Evolutionary conservation across 2,329 filamentous ascomycete species (phyloP), one percentile per base, ranked within the genome.

Genomic region (Pseudogymnoascus sp.): DNA sequence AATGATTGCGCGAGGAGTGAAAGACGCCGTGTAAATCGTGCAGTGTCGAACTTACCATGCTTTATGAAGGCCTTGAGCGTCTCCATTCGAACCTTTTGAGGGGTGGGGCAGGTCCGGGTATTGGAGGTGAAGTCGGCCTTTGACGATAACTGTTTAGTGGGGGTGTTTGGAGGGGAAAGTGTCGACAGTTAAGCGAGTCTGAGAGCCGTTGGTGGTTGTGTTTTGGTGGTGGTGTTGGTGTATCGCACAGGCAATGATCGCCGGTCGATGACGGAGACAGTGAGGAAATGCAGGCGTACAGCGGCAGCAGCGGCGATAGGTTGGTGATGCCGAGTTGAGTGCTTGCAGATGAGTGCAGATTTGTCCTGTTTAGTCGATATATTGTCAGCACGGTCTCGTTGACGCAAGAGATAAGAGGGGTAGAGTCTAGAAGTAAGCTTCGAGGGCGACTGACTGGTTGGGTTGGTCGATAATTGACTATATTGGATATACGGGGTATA

Each of bases 41-140:
- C 31, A 31, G 27, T 31, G 27, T 33, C 27, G 31, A 59, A 59
- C 55, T 36, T 15, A 59, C 55, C 55, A 59, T 59, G 55, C 36
- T 59, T 59, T 59, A 59, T 59, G 55, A 59, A 59, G 36, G 55
- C 55, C 55, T 59, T 59, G 36, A 59, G 55, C 31, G 55, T 59
- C 55, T 59, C 55, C 55, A 59, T 59, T 36, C 36, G 31, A 36
- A 59, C 55, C 55, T 36, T 58, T 59, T 25, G 55, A 13, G 36
- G 33, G 58, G 33, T 36, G 33, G 58, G 36, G 33, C 33, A 36
- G 33, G 58, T 36, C 33, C 33, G 58, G 58, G 36, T 59, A 39
- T 21, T 36, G 58, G 36, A 59, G 45, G 27, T 52, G 33, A 42
- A 31, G 45, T 52, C 45, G 45, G 45, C 27, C 45, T 31, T 52